Evolutionary conservation across 1,284 basidiomycete genomes (phyloP).

Genomic region (Thelephora terrestris): DNA sequence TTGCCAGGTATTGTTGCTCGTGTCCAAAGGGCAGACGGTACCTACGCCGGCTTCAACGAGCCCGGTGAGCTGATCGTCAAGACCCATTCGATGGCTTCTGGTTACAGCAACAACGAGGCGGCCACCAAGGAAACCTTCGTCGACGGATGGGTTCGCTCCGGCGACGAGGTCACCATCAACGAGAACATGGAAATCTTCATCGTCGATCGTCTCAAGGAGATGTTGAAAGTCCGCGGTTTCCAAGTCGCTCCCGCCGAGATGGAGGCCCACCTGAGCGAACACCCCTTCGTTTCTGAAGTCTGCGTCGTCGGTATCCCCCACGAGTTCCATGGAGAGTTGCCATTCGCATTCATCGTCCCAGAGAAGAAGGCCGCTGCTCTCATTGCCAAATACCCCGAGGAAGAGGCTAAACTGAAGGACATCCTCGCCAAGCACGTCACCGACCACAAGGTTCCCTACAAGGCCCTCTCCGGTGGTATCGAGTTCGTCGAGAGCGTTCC

Average conservation of each 20-base stretch:
- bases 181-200: slow-evolving; percentile 32
- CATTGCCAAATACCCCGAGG: background rate
- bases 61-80: slow-evolving; percentile 31
- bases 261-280: slow-evolving; percentile 55
- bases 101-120: slow-evolving; percentile 32
- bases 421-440: slow-evolving; percentile 30
- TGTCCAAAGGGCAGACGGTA: slow-evolving; percentile 30
- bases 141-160: slow-evolving; percentile 36
- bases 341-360: slow-evolving; percentile 42
- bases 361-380: background rate
- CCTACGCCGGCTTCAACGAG: slow-evolving; percentile 29
- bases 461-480: slow-evolving; percentile 16
- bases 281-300: slow-evolving; percentile 57
- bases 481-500: slow-evolving; percentile 17
- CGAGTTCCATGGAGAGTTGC: slow-evolving; percentile 72
- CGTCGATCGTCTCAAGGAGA: slow-evolving; percentile 44
- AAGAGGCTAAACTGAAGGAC: slow-evolving; percentile 24
- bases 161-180: slow-evolving; percentile 33
- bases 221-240: slow-evolving; percentile 57
- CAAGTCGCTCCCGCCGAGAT: slow-evolving; percentile 40
- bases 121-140: slow-evolving; percentile 36
- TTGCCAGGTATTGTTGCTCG: slow-evolving; percentile 28
- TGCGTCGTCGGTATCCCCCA: slow-evolving; percentile 72
- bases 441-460: slow-evolving; percentile 16
- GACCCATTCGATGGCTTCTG: slow-evolving; percentile 31